A percentile compares a stretch with the other conserved stretches of the same genome.
Evolutionary conservation across 208 protist genomes (phyloP).

Genomic region (Novymonas esmeraldas): DNA sequence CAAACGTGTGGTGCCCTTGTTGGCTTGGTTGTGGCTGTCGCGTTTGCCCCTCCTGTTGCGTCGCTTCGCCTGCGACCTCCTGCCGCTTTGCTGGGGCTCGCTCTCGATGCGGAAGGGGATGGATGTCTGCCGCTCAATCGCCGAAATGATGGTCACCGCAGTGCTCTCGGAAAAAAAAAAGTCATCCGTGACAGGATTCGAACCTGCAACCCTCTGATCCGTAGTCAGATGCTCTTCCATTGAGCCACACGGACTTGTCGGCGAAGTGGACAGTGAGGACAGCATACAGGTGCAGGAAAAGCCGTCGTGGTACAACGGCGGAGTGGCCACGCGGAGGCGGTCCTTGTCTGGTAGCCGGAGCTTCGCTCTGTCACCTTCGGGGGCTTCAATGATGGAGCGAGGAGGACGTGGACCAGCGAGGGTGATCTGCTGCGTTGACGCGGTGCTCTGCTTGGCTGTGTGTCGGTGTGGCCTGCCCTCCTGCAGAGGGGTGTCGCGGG

Average conservation of each 20-base stretch:
- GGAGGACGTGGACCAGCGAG: constrained; percentile 67
- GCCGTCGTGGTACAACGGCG: not conserved
- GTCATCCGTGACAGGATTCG: constrained; percentile 88
- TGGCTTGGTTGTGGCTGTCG: no score
- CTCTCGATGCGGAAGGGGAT: no score
- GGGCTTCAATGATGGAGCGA: constrained; percentile 52
- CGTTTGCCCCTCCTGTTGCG: no score
- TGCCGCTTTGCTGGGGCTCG: no score
- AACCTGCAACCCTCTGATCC: constrained; percentile 91
- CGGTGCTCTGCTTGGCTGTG: constrained; percentile 89
- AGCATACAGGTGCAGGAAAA: not conserved
- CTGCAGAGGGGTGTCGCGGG: constrained; percentile 56
- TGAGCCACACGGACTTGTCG: constrained; percentile 76
- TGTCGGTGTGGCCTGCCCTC: constrained; percentile 51
- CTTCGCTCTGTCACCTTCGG: constrained; percentile 81
- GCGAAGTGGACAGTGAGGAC: rapidly evolving
- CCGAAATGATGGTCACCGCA: no score
- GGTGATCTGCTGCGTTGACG: constrained; percentile 82
- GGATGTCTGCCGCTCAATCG: no score
- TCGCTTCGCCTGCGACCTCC: no score
- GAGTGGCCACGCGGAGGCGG: not conserved
- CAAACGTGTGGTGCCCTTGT: no score
- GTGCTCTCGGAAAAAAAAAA: no score
- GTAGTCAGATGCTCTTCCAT: constrained; percentile 92
- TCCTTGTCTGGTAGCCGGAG: constrained; percentile 45